A percentile compares a stretch with the other conserved stretches of the same genome.
Evolutionary conservation across 306 rosid genomes (phyloP).

Genomic region (Vigna unguiculata): DNA sequence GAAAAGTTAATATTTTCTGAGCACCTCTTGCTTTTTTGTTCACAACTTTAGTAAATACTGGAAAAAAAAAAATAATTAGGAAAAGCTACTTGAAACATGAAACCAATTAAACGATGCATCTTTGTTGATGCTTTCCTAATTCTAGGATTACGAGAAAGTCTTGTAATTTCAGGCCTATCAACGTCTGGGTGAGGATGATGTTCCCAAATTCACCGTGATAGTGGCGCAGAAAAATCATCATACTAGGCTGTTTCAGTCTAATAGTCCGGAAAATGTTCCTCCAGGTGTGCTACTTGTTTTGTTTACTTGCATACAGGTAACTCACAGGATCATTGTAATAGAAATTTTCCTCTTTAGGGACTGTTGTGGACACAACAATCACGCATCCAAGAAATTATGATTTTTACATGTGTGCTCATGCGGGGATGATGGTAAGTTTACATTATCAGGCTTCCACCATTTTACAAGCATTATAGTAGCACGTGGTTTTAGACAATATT

Average conservation of each 20-base stretch:
- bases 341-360: constrained; percentile 61
- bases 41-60: background rate
- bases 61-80: constrained; percentile 7
- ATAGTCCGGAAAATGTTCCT: constrained; percentile 76
- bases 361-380: constrained; percentile 81
- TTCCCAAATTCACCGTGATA: constrained; percentile 84
- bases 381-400: constrained; percentile 82
- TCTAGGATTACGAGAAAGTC: constrained; percentile 31
- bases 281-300: constrained; percentile 65
- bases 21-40: background rate
- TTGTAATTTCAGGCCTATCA: constrained; percentile 75
- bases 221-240: constrained; percentile 93
- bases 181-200: constrained; percentile 70
- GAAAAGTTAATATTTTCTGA: constrained; percentile 4
- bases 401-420: constrained; percentile 92
- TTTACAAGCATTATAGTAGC: background rate
- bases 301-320: constrained; percentile 6
- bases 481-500: constrained; percentile 22
- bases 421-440: constrained; percentile 76
- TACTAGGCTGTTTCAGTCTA: constrained; percentile 71
- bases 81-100: background rate
- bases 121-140: constrained; percentile 33
- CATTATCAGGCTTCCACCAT: background rate
- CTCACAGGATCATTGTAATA: constrained; percentile 10
- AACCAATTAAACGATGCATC: background rate